Percentiles rank a stretch among this genome's conserved stretches.
phyloP scores from a whole-genome alignment of 306 rosid genomes.

The Trichosanthes truncata region DNA sequence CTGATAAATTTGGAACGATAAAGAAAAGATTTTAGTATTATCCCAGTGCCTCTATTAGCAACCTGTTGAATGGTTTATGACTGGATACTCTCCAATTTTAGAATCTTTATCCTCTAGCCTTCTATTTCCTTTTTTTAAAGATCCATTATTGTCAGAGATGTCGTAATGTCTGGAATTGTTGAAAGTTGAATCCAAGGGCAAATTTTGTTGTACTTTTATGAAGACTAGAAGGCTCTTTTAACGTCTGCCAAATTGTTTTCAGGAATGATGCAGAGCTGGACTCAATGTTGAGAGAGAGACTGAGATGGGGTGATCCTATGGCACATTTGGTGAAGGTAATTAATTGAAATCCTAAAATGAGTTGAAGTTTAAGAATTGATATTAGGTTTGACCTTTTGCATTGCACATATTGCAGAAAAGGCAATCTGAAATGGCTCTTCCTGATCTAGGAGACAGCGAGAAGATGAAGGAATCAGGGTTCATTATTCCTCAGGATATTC shows the following conservation, averaged over 20 bases:
- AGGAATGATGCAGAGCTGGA: conserved; percentile 93
- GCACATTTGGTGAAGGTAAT: conserved; percentile 86
- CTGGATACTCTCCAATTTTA: background rate
- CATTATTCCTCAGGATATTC: conserved; percentile 76
- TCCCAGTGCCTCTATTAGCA: background rate
- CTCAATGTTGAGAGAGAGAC: conserved; percentile 48
- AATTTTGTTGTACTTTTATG: background rate
- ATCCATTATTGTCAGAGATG: background rate
- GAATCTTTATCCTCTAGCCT: background rate
- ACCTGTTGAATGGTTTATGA: background rate
- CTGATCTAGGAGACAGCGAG: conserved; percentile 53
- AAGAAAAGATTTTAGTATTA: background rate
- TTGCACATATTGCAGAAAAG: conserved; percentile 44
- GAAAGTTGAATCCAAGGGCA: background rate
- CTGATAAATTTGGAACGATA: background rate
- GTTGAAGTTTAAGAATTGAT: background rate
- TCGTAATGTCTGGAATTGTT: background rate
- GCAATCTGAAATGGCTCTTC: conserved; percentile 41
- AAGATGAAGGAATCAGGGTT: conserved; percentile 84
- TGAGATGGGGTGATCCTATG: conserved; percentile 98
- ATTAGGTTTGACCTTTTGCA: conserved; percentile 14
- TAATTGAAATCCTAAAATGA: conserved; percentile 1
- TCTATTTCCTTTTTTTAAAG: background rate
- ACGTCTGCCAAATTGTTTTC: conserved; percentile 13
- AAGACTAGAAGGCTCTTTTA: background rate